Percentiles rank a stretch among this genome's conserved stretches.
phyloP scores from a whole-genome alignment of 1,284 basidiomycete genomes.

The Malassezia japonica region DNA sequence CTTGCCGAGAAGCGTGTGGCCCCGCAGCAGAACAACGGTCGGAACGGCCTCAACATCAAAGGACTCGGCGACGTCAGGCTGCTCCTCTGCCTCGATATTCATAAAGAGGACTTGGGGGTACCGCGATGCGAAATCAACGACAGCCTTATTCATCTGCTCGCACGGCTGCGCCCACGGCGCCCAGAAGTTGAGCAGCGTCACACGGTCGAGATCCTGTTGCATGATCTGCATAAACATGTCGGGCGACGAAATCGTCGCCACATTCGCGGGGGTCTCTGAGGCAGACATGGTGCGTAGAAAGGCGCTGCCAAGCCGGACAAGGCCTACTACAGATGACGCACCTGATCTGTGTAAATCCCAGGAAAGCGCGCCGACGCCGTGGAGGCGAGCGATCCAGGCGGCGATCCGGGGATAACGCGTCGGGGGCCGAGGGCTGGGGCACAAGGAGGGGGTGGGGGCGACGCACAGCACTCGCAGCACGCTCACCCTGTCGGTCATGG shows the following conservation, averaged over 20 bases:
- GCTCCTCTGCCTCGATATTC: constrained; percentile 69
- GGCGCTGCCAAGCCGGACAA: no score
- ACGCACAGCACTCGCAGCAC: no score
- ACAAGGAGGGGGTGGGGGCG: no score
- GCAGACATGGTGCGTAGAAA: no score
- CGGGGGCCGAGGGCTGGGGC: no score
- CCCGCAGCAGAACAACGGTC: constrained; percentile 70
- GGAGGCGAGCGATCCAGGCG: no score
- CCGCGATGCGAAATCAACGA: constrained; percentile 57
- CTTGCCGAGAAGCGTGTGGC: constrained; percentile 73
- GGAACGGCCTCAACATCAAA: constrained; percentile 90
- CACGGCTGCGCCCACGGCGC: constrained; percentile 48
- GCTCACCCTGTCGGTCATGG: no score
- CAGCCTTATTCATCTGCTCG: constrained; percentile 45
- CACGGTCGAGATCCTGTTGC: constrained; percentile 38
- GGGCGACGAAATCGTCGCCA: constrained; percentile 40
- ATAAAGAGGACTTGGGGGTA: constrained; percentile 64
- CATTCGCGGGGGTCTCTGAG: constrained; percentile 25
- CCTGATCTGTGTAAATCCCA: no score
- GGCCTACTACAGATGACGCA: no score
- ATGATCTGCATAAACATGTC: constrained; percentile 39
- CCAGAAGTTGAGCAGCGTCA: constrained; percentile 47
- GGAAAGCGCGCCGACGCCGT: no score
- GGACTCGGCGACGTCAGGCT: constrained; percentile 80
- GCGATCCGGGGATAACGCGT: no score